phyloP scores from a whole-genome alignment of 2,329 filamentous ascomycete species.

The Xylaria sp. region DNA sequence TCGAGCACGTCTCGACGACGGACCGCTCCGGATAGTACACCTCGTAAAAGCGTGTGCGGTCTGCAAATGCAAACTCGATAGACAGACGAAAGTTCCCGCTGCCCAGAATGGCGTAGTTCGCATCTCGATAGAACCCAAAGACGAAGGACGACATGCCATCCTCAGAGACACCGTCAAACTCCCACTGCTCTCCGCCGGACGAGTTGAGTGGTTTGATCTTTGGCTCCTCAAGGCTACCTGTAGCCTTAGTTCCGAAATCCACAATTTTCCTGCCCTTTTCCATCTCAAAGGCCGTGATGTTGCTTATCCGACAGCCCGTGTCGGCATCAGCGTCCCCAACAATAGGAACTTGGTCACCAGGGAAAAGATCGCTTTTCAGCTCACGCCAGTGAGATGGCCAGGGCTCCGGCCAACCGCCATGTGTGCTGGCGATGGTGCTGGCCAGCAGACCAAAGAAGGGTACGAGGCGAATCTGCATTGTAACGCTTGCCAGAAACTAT shows the following conservation, averaged over 20 bases:
- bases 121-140: slow-evolving; percentile 48
- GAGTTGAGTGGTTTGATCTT: slow-evolving; percentile 44
- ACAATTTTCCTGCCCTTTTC: slow-evolving; percentile 23
- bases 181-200: slow-evolving; percentile 48
- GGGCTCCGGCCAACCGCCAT: slow-evolving; percentile 11
- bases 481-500: slow-evolving; percentile 8
- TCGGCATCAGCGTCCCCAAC: slow-evolving; percentile 13
- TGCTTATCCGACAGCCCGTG: slow-evolving; percentile 16
- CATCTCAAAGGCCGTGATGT: slow-evolving; percentile 33
- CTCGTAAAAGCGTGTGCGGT: slow-evolving; percentile 41
- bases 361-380: slow-evolving; percentile 13
- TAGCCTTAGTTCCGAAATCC: slow-evolving; percentile 9
- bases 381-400: slow-evolving; percentile 21
- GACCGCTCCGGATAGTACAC: slow-evolving; percentile 44
- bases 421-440: neutral
- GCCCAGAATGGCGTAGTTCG: slow-evolving; percentile 46
- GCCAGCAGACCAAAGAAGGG: slow-evolving; percentile 13
- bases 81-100: slow-evolving; percentile 45
- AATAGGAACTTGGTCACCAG: slow-evolving; percentile 11
- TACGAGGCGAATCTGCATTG: slow-evolving; percentile 18
- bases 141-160: slow-evolving; percentile 43
- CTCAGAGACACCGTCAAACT: slow-evolving; percentile 46
- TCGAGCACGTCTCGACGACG: slow-evolving; percentile 40
- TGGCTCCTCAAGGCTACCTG: slow-evolving; percentile 26
- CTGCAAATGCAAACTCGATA: slow-evolving; percentile 41